phyloP scores from a whole-genome alignment of 306 rosid genomes.

The Fragaria nilgerrensis region DNA sequence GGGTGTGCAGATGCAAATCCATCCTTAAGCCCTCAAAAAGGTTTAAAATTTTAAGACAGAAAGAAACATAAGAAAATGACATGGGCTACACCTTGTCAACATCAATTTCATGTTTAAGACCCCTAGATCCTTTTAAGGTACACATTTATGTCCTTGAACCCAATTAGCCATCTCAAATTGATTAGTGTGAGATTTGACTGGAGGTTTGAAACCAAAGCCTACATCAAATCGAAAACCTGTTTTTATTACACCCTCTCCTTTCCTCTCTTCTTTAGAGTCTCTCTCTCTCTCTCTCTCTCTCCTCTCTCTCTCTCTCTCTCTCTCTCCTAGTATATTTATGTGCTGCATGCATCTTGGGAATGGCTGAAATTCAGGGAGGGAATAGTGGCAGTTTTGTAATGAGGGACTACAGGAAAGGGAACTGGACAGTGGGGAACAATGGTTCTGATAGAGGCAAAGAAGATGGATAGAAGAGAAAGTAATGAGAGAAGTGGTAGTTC shows the following conservation, averaged over 20 bases:
- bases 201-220: constrained; percentile 16
- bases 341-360: constrained; percentile 31
- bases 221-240: constrained; percentile 24
- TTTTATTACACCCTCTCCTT: neutral
- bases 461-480: constrained; percentile 44
- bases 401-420: constrained; percentile 50
- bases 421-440: constrained; percentile 48
- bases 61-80: constrained; percentile 5
- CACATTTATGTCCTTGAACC: constrained; percentile 13
- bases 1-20: constrained; percentile 23
- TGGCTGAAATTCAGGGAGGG: constrained; percentile 37
- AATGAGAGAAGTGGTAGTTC: constrained; percentile 26
- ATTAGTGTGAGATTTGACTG: constrained; percentile 25
- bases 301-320: constrained; percentile 10
- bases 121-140: constrained; percentile 5
- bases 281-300: neutral
- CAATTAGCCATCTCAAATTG: constrained; percentile 16
- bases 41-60: constrained; percentile 22
- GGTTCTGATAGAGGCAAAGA: constrained; percentile 50
- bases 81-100: neutral
- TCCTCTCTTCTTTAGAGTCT: constrained; percentile 3
- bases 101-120: constrained; percentile 3
- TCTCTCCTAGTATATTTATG: neutral
- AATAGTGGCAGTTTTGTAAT: constrained; percentile 12
- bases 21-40: constrained; percentile 15